Evolutionary conservation across 1,284 basidiomycete species (phyloP).

Genomic region (Irpex lacteus): DNA sequence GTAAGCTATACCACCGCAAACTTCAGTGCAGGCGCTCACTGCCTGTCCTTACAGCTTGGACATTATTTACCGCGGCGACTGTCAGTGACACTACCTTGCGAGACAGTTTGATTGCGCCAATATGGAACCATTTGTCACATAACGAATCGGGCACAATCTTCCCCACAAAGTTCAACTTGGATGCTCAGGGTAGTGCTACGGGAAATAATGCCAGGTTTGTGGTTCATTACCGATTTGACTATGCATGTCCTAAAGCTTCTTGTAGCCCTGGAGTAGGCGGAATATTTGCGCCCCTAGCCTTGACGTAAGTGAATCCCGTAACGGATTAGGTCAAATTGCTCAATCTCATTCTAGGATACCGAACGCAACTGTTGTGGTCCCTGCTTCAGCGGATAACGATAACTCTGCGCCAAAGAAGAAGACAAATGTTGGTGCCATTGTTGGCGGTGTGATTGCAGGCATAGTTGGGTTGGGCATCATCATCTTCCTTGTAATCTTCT

Average conservation of each 20-base stretch:
- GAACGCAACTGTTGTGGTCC: slow-evolving; percentile 1
- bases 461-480: slow-evolving; percentile 6
- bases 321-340: not conserved
- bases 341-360: not conserved
- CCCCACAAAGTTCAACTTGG: slow-evolving; percentile 17
- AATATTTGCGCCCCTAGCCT: slow-evolving; percentile 14
- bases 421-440: slow-evolving; percentile 11
- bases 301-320: slow-evolving; percentile 8
- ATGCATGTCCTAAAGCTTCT: not conserved
- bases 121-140: slow-evolving; percentile 20
- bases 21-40: not conserved
- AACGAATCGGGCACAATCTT: slow-evolving; percentile 16
- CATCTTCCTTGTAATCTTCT: slow-evolving; percentile 6
- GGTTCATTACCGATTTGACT: not conserved
- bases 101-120: slow-evolving; percentile 18
- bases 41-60: slow-evolving; percentile 22
- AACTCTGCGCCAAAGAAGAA: not conserved
- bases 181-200: slow-evolving; percentile 8
- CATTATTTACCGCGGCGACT: slow-evolving; percentile 23
- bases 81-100: slow-evolving; percentile 19
- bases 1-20: not conserved
- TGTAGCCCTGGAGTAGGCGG: slow-evolving; percentile 14
- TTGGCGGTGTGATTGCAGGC: slow-evolving; percentile 13
- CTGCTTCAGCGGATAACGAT: not conserved
- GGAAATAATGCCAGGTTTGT: slow-evolving; percentile 20